Base-by-base conservation (phyloP, 2,329 filamentous ascomycete species). In the Bisporella sp. region DNA sequence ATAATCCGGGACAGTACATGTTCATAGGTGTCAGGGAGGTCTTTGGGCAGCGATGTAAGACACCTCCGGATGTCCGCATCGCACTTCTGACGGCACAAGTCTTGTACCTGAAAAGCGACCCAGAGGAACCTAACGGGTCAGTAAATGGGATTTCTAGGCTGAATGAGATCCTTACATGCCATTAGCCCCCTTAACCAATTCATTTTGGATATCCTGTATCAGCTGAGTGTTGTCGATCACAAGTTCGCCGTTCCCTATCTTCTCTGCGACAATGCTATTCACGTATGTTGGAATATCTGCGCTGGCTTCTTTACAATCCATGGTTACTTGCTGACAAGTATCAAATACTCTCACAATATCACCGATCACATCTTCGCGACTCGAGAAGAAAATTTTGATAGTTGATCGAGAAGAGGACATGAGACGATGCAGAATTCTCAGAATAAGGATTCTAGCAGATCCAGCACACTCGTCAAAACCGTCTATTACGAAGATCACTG, bases 381-480 rank as follows among this genome's bases (percentile, higher is more conserved):
- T 44, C 6, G 47, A 28, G 32, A 53, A 13, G 5, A 49, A 44
- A 13, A 48, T 5, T 40, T 47, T 51, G 21, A 51, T 30, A 5
- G 28, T 48, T 48, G 51, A 43, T 53, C 42, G 31, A 4, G 21
- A 41, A 46, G 41, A 28, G 42, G 45, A 49, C 30, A 50, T 48
- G 31, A 46, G 39, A 49, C 46, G 43, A 40, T 47, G 45, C 13
- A 54, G 29, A 59, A 5, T 57, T 45, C 12, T 58, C 46, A 47
- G 64, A 12, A 40, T 41, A 41, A 31, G 44, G 44, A 40, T 46
- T 41, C 60, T 59, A 28, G 68, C 57, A 8, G 35, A 40, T 6
- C 52, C 51, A 21, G 62, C 56, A 41, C 57, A 65, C 54, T 69
- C 66, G 49, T 69, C 66, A 2, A 70, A 13, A 2, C 58, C 65